phyloP scores from a whole-genome alignment of 441 rosid species.

The Populus hybrid region DNA sequence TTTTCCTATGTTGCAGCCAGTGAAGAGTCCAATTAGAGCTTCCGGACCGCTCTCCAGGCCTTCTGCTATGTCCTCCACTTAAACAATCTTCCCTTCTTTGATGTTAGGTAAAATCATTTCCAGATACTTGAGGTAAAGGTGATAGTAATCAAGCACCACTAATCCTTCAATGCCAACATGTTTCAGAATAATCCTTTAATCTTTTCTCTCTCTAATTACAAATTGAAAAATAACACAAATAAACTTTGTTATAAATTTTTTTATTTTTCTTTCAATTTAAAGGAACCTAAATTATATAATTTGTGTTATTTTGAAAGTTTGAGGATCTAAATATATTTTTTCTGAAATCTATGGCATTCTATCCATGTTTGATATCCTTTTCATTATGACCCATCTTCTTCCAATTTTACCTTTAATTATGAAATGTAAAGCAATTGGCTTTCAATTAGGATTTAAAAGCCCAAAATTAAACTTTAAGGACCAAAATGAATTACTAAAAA shows the following conservation, averaged over 20 bases:
- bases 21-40: conserved; percentile 37
- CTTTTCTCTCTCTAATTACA: conserved; percentile 25
- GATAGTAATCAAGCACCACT: conserved; percentile 18
- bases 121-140: conserved; percentile 27
- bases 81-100: conserved; percentile 31
- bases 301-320: too few species aligned
- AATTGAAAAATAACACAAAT: conserved; percentile 27
- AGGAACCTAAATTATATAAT: too few species aligned
- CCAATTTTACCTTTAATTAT: too few species aligned
- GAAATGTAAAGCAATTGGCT: too few species aligned
- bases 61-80: conserved; percentile 40
- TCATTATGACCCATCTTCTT: too few species aligned
- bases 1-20: conserved; percentile 13
- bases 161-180: conserved; percentile 36
- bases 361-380: too few species aligned
- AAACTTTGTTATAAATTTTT: neutral
- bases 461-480: too few species aligned
- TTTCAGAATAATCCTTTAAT: conserved; percentile 18
- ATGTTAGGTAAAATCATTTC: conserved; percentile 32
- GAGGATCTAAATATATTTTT: too few species aligned
- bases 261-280: too few species aligned
- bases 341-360: fast-evolving
- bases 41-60: too few species aligned
- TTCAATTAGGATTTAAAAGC: too few species aligned
- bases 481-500: too few species aligned